Percentiles rank a stretch among this genome's conserved stretches.
Conservation (phyloP, 2,329 filamentous ascomycete genomes). For the Claviceps sp. region DNA sequence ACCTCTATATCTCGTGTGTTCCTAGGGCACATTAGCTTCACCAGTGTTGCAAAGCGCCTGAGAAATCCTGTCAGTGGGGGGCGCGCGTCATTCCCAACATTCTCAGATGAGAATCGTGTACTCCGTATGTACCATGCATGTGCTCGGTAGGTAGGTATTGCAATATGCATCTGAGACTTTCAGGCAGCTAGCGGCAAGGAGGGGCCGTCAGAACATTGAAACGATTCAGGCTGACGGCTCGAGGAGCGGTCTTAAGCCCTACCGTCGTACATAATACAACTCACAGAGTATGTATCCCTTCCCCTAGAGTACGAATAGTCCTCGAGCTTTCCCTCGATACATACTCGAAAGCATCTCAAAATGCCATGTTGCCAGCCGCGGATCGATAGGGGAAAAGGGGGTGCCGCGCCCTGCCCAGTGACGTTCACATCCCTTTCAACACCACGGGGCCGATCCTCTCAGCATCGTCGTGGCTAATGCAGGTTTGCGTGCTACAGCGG, state of each 20-base stretch:
- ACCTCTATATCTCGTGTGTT: too few species aligned
- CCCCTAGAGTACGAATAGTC: not conserved
- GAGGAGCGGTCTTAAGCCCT: not conserved
- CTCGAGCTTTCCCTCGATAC: not conserved
- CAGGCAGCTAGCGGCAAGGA: not conserved
- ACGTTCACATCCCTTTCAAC: not conserved
- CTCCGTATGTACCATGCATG: not conserved
- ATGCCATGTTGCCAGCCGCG: not conserved
- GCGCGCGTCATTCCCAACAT: not conserved
- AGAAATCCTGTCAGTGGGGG: not conserved
- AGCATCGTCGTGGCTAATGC: not conserved
- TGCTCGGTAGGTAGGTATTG: not conserved
- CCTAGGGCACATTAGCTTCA: too few species aligned
- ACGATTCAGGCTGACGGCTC: not conserved
- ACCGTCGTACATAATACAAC: not conserved
- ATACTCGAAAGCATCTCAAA: not conserved
- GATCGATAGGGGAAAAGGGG: not conserved
- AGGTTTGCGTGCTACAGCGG: not conserved
- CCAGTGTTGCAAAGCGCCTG: too few species aligned
- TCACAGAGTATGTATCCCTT: too few species aligned
- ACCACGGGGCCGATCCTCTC: not conserved
- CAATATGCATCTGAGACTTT: not conserved
- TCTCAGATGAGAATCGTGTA: not conserved
- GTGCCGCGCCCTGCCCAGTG: too few species aligned
- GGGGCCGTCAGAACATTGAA: not conserved